These are phyloP conservation scores for Moesziomyces sp. DNA, from an alignment of 1,284 basidiomycete genomes.

Conservation along the genomic window DNA sequence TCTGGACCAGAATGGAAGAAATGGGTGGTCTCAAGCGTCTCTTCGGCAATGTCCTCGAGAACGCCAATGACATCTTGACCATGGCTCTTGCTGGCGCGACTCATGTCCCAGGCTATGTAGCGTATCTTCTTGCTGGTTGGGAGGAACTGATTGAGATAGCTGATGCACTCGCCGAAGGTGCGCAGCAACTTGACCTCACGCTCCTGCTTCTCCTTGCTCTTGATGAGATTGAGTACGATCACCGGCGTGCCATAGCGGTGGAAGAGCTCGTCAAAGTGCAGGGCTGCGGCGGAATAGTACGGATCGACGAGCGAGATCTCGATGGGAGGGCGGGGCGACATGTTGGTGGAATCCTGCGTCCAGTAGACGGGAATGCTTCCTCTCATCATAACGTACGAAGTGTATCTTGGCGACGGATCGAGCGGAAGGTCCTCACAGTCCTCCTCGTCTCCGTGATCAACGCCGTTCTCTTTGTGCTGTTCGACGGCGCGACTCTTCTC, in stretches of 20 bases:
- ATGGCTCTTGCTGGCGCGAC: constrained; percentile 74
- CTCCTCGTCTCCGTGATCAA: constrained; percentile 4
- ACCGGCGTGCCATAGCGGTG: constrained; percentile 89
- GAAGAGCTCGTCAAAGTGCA: constrained; percentile 93
- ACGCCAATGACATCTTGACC: constrained; percentile 96
- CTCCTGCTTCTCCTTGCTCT: constrained; percentile 74
- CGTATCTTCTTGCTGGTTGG: constrained; percentile 82
- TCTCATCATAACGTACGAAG: constrained; percentile 94
- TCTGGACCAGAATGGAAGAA: constrained; percentile 82
- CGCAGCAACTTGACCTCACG: constrained; percentile 92
- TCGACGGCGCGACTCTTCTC: not conserved
- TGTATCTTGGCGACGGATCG: constrained; percentile 78
- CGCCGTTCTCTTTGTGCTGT: not conserved
- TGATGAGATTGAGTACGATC: constrained; percentile 93
- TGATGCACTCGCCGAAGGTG: constrained; percentile 91
- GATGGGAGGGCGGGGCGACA: constrained; percentile 92
- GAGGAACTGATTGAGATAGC: constrained; percentile 94
- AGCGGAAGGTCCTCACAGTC: constrained; percentile 26
- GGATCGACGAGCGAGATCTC: constrained; percentile 91
- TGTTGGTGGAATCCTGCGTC: constrained; percentile 91
- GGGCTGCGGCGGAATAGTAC: constrained; percentile 90
- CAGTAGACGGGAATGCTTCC: constrained; percentile 96
- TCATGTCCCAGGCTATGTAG: constrained; percentile 94
- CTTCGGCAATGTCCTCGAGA: constrained; percentile 93
- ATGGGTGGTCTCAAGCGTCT: constrained; percentile 87